Base-by-base conservation (phyloP, 2,329 filamentous ascomycete species). In the Curvularia spicifera region DNA sequence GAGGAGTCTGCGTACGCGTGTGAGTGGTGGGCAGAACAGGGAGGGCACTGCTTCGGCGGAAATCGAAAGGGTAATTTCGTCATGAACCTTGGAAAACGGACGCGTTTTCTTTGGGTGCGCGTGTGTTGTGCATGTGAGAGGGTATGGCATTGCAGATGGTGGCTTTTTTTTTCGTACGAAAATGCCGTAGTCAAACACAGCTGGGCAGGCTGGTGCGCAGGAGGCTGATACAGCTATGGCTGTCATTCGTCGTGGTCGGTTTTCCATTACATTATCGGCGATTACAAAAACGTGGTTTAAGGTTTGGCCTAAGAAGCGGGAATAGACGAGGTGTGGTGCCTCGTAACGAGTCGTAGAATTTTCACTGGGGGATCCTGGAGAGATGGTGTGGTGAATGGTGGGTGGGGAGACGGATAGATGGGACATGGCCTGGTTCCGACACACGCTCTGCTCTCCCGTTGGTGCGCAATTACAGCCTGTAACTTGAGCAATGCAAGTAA, bases 311-410 rank as follows among this genome's bases (percentile, higher is more conserved):
- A 57, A 40, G 44, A 51, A 26, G 42, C 55, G 55, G 55, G 55
- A 57, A 57, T n/a, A 57, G 42, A 57, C 55, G 55, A 57, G 55
- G 51, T 53, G 51, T 45, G 53, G 51, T 53, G 55, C 55, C 55
- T 57, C 55, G 55, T 53, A 48, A 53, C 55, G 55, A 57, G 55
- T 53, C 55, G 50, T 52, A 52, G 50, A 42, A 31, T 57, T 48
- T 20, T 42, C 28, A 24, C 26, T 12, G 35, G 45, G 55, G 51
- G 42, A 53, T 45, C 55, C 55, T 26, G 33, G 44, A 51, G 24
- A 18, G 9, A 8, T 7, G 33, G 46, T 24, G n/a, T 37, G 46
- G 33, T 12, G 7, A 12, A 20, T 15, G 26, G 28, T 33, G 26
- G 40, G 20, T 15, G 33, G 47, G 22, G 35, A 50, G 8, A 28